Conservation (phyloP, 306 rosid genomes). For the Carpinus fangiana region DNA sequence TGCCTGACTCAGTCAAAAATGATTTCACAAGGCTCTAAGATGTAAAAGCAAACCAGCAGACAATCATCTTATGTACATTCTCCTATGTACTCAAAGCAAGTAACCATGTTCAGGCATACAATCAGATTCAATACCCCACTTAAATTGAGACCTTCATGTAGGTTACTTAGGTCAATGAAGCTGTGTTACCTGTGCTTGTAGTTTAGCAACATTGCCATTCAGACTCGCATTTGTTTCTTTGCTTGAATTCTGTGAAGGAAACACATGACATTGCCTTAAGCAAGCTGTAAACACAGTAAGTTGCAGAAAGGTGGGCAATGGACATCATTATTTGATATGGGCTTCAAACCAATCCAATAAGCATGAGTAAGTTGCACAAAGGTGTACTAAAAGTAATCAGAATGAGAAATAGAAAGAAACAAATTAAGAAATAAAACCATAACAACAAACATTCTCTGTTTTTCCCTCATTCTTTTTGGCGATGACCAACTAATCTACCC, state of each 20-base stretch:
- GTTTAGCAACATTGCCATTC: constrained; percentile 44
- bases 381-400: not conserved
- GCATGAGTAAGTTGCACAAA: not conserved
- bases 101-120: not conserved
- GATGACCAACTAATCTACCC: constrained; percentile 2
- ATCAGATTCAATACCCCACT: constrained; percentile 10
- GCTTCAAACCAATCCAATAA: not conserved
- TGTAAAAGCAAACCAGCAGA: not conserved
- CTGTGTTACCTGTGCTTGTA: constrained; percentile 64
- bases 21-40: constrained; percentile 2
- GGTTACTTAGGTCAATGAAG: constrained; percentile 19
- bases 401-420: not conserved
- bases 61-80: not conserved
- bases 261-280: constrained; percentile 23
- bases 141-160: constrained; percentile 19
- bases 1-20: not conserved
- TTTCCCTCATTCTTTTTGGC: not conserved
- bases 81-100: not conserved
- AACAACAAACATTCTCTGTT: not conserved
- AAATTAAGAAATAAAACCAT: not conserved
- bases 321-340: not conserved
- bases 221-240: constrained; percentile 48
- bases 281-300: constrained; percentile 28
- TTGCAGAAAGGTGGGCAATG: not conserved
- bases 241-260: constrained; percentile 52